Evolutionary conservation across 352 stramenopile genomes (phyloP).

Genomic region (Blastocystis sp.): DNA sequence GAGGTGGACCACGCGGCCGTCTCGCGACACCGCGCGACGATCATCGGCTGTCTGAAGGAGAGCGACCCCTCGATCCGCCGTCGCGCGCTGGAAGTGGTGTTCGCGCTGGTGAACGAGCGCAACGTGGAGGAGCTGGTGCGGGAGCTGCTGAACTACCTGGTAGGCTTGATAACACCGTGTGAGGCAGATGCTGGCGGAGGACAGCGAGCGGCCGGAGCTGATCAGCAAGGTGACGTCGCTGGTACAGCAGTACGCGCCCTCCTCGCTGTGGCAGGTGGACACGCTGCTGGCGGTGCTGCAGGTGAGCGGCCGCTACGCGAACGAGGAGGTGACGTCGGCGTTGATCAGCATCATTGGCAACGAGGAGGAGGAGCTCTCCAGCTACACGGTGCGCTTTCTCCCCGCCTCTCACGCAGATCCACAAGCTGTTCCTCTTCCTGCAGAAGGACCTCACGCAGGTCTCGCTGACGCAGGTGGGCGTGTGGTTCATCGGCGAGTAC

Average conservation of each 20-base stretch:
- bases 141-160: slow-evolving; percentile 97
- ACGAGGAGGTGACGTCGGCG: slow-evolving; percentile 71
- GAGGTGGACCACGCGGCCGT: slow-evolving; percentile 69
- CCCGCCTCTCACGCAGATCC: slow-evolving; percentile 82
- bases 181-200: slow-evolving; percentile 68
- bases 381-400: slow-evolving; percentile 69
- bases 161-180: slow-evolving; percentile 61
- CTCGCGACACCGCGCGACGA: slow-evolving; percentile 89
- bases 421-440: slow-evolving; percentile 89
- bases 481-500: slow-evolving; percentile 96
- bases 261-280: slow-evolving; percentile 79
- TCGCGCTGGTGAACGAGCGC: slow-evolving; percentile 86
- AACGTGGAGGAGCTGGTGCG: slow-evolving; percentile 88
- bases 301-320: slow-evolving; percentile 83
- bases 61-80: slow-evolving; percentile 94
- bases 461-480: slow-evolving; percentile 85
- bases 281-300: slow-evolving; percentile 95
- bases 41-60: slow-evolving; percentile 84
- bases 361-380: slow-evolving; percentile 67
- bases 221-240: slow-evolving; percentile 82
- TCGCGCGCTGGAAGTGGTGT: slow-evolving; percentile 93
- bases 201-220: slow-evolving; percentile 83
- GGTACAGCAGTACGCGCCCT: slow-evolving; percentile 69
- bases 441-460: slow-evolving; percentile 83
- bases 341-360: slow-evolving; percentile 50